A percentile compares a stretch with the other conserved stretches of the same genome.
phyloP scores from a whole-genome alignment of 139 green algal species.

The Chlorella sorokiniana region DNA sequence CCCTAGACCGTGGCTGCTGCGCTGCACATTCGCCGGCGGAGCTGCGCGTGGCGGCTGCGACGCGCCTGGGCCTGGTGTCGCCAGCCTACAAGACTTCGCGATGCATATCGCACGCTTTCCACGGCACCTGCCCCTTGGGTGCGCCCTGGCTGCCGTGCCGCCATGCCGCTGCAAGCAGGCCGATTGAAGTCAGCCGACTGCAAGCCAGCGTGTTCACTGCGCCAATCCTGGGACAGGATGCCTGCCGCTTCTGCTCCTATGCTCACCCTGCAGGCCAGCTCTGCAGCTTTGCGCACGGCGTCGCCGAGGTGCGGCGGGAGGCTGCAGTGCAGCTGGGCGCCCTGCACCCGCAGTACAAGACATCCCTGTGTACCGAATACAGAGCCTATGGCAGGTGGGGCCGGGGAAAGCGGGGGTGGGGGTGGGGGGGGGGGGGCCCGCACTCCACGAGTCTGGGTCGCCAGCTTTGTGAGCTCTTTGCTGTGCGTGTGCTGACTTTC shows the following conservation, averaged over 20 bases:
- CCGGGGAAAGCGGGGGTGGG: background rate
- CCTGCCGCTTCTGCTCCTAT: background rate
- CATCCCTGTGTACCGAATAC: background rate
- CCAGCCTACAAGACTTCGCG: background rate
- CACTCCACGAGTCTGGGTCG: too few species aligned
- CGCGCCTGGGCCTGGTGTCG: background rate
- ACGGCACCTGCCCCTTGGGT: background rate
- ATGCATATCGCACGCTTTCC: background rate
- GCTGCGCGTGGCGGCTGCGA: background rate
- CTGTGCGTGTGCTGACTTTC: too few species aligned
- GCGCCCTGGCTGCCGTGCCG: background rate
- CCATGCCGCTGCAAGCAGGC: background rate
- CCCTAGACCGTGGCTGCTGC: background rate
- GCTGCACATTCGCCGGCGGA: background rate
- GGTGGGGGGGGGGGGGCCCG: too few species aligned
- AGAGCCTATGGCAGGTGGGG: background rate
- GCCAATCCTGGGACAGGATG: background rate
- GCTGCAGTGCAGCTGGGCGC: constrained; percentile 9
- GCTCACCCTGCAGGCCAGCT: background rate
- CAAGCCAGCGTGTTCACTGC: background rate
- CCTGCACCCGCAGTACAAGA: background rate
- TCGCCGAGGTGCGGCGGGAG: background rate
- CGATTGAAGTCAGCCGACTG: too few species aligned
- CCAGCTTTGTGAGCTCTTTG: too few species aligned
- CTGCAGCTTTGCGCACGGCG: background rate